Base-by-base conservation (phyloP, 23 red algal species). In the Chondrus crispus region DNA sequence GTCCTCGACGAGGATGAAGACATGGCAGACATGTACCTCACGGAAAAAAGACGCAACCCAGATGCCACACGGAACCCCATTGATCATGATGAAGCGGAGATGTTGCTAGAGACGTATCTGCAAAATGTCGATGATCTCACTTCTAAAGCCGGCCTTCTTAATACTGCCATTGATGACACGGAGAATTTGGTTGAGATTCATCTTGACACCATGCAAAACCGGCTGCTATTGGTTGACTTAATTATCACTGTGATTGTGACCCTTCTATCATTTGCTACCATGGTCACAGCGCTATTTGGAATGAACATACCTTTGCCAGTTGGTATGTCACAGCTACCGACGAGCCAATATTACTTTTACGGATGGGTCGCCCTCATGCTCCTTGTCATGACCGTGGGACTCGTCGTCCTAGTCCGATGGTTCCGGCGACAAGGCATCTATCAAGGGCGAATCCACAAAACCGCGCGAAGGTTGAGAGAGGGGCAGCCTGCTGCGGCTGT, bases 11-110 rank as follows among this genome's bases (percentile, higher is more conserved):
- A 98, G 33, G 95, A 98, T 57, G 95, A 98, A 41, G 95, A 98
- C 39, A 98, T 98, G 95, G 91, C 91, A 16, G 86, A 89, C 26
- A 95, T 98, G 95, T 98, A 98, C 52, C 80, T 98, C 9, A 92
- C 91, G 30, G 95, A 98, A 55, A 89, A 88, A 68, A 73, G 78
- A 20, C 80, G 84, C 62, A 91, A 86, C 37, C 95, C 80, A 2
- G 74, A 35, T 3, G 26, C 68, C 41, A 24, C 44, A 5, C 87
- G 95, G 39, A 88, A 93, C 69, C 81, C 95, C 4, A 41, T 90
- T 6, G 91, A 93, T 68, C 95, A 98, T 44, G 91, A 94, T 48
- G 86, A 98, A 51, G 95, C 88, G 52, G 95, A 98, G 64, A 91
- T 91, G 73, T 44, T 98, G 36, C 87, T 98, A 38, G 95, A 98